Evolutionary conservation across 176 grass and related monocot species (phyloP).

Genomic region (Leersia perrieri): DNA sequence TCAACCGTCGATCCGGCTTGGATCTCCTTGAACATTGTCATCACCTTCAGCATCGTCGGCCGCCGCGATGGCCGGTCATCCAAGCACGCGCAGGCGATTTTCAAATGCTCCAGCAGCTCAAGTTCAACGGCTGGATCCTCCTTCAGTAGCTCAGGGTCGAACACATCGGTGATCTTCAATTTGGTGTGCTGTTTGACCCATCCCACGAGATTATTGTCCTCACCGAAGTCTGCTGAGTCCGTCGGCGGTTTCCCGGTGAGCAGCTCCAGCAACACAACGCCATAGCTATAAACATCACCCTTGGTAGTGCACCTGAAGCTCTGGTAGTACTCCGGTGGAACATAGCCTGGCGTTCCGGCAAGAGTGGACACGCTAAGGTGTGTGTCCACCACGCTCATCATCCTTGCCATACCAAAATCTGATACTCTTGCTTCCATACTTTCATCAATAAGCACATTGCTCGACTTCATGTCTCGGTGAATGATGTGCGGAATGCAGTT

Average conservation of each 20-base stretch:
- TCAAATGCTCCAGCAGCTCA: constrained; percentile 89
- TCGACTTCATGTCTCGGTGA: constrained; percentile 97
- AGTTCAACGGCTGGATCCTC: constrained; percentile 63
- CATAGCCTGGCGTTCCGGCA: constrained; percentile 91
- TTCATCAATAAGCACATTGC: constrained; percentile 93
- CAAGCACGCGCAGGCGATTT: constrained; percentile 73
- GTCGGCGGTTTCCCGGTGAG: constrained; percentile 80
- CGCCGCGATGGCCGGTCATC: constrained; percentile 64
- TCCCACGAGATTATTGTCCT: constrained; percentile 87
- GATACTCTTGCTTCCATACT: constrained; percentile 84
- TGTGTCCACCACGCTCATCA: constrained; percentile 77
- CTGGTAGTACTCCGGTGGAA: constrained; percentile 97
- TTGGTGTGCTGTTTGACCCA: constrained; percentile 87
- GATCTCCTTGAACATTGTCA: constrained; percentile 98
- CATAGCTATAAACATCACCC: constrained; percentile 93
- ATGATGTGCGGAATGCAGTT: constrained; percentile 94
- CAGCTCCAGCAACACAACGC: constrained; percentile 89
- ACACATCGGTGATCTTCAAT: constrained; percentile 63
- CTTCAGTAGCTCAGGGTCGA: constrained; percentile 77
- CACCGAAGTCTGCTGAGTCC: constrained; percentile 71
- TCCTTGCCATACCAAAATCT: constrained; percentile 93
- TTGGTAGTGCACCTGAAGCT: constrained; percentile 93
- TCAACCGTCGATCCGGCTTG: constrained; percentile 73
- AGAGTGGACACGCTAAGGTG: constrained; percentile 93
- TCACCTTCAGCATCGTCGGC: constrained; percentile 93